A percentile compares a stretch with the other conserved stretches of the same genome.
Evolutionary conservation across 192 early-diverging fungal genomes (phyloP).

Genomic region (Pilaira anomala): DNA sequence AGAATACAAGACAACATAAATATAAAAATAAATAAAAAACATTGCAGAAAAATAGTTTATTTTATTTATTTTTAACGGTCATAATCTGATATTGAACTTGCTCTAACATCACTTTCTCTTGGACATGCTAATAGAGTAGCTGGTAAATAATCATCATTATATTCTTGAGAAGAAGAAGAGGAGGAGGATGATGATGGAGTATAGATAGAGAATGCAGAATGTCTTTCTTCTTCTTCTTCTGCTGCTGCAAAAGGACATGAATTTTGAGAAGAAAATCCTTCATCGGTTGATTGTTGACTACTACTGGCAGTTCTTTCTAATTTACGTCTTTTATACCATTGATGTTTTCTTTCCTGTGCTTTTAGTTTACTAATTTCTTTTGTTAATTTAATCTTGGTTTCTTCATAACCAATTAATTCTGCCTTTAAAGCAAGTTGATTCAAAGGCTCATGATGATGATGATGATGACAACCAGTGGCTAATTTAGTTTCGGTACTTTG

Average conservation of each 20-base stretch:
- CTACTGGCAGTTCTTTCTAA: constrained; percentile 22
- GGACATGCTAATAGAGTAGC: constrained; percentile 3
- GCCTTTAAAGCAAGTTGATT: constrained; percentile 7
- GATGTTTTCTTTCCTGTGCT: constrained; percentile 57
- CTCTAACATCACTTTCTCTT: constrained; percentile 11
- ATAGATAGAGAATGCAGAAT: background rate
- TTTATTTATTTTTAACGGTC: too few relatives aligned
- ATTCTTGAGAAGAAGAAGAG: too few relatives aligned
- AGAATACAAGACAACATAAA: constrained; percentile 35
- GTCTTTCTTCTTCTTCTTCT: background rate
- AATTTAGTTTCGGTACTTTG: background rate
- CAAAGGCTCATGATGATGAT: background rate
- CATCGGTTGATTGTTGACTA: constrained; percentile 7
- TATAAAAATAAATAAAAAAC: too few relatives aligned
- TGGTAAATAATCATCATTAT: background rate
- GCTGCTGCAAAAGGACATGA: background rate
- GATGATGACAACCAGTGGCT: background rate
- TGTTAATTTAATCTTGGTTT: background rate
- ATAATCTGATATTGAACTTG: constrained; percentile 1
- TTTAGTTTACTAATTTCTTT: constrained; percentile 31
- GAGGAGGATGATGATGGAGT: background rate
- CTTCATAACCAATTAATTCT: constrained; percentile 33
- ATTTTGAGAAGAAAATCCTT: background rate
- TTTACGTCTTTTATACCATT: constrained; percentile 56
- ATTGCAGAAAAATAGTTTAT: too few relatives aligned